These are phyloP conservation scores for Xylaria intraflava DNA, from an alignment of 495 filamentous ascomycete genomes.

Conservation along the genomic window DNA sequence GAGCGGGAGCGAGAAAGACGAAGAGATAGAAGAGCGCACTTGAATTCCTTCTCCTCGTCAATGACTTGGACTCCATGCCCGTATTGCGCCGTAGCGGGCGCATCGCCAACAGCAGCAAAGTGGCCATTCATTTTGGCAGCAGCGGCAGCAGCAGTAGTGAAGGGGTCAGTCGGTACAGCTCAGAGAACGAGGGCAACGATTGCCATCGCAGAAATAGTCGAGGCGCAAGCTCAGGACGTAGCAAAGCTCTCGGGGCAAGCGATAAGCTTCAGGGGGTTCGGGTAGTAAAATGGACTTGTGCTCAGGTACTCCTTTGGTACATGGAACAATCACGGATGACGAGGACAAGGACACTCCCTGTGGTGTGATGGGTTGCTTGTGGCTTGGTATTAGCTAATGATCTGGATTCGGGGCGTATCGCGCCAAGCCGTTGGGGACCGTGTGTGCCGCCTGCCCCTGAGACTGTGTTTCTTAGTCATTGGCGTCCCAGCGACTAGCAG, in stretches of 20 bases:
- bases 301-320: background rate
- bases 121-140: conserved; percentile 67
- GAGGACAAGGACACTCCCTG: background rate
- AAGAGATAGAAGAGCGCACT: conserved; percentile 50
- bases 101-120: conserved; percentile 71
- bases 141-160: background rate
- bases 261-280: conserved; percentile 6
- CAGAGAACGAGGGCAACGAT: conserved; percentile 9
- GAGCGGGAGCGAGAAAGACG: no score
- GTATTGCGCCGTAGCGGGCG: conserved; percentile 61
- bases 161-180: conserved; percentile 10
- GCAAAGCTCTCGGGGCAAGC: conserved; percentile 1
- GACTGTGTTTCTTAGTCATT: no score
- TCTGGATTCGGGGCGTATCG: no score
- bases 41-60: conserved; percentile 92
- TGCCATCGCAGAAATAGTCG: conserved; percentile 17
- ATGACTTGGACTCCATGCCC: conserved; percentile 95
- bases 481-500: no score
- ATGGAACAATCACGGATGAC: background rate
- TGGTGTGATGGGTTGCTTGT: background rate
- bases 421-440: no score
- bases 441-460: no score
- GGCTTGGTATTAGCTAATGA: background rate
- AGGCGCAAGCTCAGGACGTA: conserved; percentile 5
- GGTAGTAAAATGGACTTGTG: no score